phyloP scores from a whole-genome alignment of 345 rosid species.

The Syzygium oleosum region DNA sequence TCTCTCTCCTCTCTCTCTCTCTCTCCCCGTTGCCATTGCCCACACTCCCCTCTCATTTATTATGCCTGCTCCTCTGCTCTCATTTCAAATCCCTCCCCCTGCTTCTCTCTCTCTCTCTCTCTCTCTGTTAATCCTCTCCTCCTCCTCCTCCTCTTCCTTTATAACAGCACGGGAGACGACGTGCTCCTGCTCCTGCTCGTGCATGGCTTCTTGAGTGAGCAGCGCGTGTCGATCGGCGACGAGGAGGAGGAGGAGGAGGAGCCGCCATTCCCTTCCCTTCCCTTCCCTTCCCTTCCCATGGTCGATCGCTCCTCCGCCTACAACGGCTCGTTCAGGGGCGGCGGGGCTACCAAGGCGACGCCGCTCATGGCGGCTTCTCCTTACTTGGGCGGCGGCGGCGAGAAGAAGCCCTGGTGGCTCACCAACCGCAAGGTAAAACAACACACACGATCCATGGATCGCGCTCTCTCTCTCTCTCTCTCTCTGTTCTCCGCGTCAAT shows the following conservation, averaged over 20 bases:
- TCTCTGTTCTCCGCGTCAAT: not conserved
- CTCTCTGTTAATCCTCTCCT: not conserved
- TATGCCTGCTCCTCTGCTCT: not conserved
- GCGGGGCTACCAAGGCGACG: not conserved
- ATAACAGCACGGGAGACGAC: not conserved
- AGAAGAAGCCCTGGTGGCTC: slow-evolving; percentile 86
- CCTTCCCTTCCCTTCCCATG: not conserved
- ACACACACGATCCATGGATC: not conserved
- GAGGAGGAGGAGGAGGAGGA: not conserved
- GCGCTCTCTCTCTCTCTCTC: not conserved
- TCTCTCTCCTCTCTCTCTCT: not conserved
- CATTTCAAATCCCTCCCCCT: not conserved
- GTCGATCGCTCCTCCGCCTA: not conserved
- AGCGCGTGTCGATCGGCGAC: not conserved
- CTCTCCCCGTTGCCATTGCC: not conserved
- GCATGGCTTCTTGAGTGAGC: not conserved
- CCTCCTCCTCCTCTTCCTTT: not conserved
- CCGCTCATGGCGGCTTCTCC: slow-evolving; percentile 35
- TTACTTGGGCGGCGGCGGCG: slow-evolving; percentile 12
- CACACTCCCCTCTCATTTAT: not conserved
- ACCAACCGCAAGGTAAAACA: slow-evolving; percentile 59
- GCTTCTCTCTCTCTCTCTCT: not conserved
- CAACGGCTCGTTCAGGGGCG: not conserved
- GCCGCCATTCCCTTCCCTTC: not conserved
- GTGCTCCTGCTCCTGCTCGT: not conserved